Base-by-base conservation (phyloP, 164 flowering plant species). In the Chimonanthus praecox region DNA sequence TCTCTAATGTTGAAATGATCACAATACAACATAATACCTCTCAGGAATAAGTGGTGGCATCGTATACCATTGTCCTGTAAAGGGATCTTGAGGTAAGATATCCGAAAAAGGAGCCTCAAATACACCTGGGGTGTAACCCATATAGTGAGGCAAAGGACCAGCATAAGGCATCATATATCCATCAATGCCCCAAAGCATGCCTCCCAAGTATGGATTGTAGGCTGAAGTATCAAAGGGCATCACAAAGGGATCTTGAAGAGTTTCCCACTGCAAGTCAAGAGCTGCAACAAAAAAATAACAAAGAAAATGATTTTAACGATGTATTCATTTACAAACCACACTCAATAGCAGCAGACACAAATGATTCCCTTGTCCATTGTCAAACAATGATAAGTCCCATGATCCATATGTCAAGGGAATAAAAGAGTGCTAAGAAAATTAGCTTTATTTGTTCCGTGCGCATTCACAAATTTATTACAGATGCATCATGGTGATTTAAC, bases 101-200 rank as follows among this genome's bases (percentile, higher is more conserved):
- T 61, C 69, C 3, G 82, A 85, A 79, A 86, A 84, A 11, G 91
- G 84, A 84, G 88, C 79, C 71, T 85, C 92, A 20, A 88, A 75
- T 8, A 93, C 93, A 3, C 85, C 88, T 50, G 87, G 76, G 13
- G 83, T 83, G 72, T 87, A 89, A 66, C 88, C 87, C 87, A 85
- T 82, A 69, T 83, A 88, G 5, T 33, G 33, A 0, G 94, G 92
- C 89, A 90, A 85, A 15, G 82, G 77, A 73, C 81, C 86, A 75
- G 76, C 78, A 86, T 76, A 88, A 67, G 89, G 88, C 47, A 84
- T 82, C 84, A 80, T 77, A 76, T 75, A 88, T 44, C 83, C 88
- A 72, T 90, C 90, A 87, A 90, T 83, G 67, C 90, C 91, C 78
- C 89, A 86, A 64, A 84, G 95, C 84, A 91, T 82, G 49, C 92